Base-by-base conservation (phyloP, 129 eudicot genomes). In the Oenanthe sinensis region DNA sequence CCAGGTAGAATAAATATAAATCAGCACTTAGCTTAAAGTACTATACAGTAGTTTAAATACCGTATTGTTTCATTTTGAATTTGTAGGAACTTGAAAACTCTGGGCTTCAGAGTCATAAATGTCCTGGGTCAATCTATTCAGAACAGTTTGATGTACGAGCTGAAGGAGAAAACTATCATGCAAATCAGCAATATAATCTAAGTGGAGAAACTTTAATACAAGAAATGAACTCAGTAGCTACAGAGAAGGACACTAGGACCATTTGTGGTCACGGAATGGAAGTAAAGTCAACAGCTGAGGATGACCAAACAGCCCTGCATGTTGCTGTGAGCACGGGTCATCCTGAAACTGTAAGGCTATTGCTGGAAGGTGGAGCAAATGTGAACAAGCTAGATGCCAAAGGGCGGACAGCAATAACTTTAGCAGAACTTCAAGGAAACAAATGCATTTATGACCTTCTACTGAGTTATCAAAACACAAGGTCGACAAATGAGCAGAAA, bases 311-410 rank as follows among this genome's bases (percentile, higher is more conserved):
- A 40, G 89, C 89, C 24, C 89, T 87, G 77, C 88, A 85, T 83
- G 58, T 80, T 79, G 90, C 92, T 75, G 87, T 84, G 75, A 78
- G 76, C 50, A 84, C 85, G 78, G 93, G 88, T 37, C 87, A 88
- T 71, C 33, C 82, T 36, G 90, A 88, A 82, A 86, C 86, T 87
- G 90, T 85, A 16, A 84, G 80, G 44, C 77, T 84, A 50, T 81
- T 85, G 60, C 83, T 90, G 43, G 93, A 88, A 77, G 84, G 83
- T 72, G 90, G 87, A 68, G 90, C 88, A 67, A 81, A 83, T 78
- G 81, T 78, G 30, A 81, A 91, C 65, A 84, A 80, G 78, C 86
- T 78, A 58, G 97, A 87, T 77, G 76, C 45, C 45, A 82, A 83
- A 78, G 90, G 91, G 22, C 71, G 90, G 85, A 85, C 89, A 30